Conservation (phyloP, 1,284 basidiomycete species). For the Filobasidium uniguttulatum region DNA sequence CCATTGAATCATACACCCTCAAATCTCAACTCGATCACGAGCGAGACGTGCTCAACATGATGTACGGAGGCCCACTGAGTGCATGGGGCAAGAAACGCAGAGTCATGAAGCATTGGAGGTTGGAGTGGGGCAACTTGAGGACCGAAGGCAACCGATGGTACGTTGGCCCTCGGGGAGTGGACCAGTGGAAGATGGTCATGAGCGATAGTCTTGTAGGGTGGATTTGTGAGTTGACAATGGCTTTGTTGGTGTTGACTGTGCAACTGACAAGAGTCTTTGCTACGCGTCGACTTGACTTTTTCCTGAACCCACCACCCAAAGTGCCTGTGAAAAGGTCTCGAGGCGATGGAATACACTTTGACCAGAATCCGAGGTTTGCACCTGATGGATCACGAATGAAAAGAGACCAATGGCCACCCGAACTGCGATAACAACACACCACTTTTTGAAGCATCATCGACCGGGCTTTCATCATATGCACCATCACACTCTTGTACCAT, state of each 20-base stretch:
- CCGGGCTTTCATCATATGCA: no score
- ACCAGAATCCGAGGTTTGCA: slow-evolving; percentile 30
- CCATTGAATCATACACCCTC: slow-evolving; percentile 28
- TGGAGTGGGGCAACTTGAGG: slow-evolving; percentile 28
- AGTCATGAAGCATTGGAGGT: slow-evolving; percentile 24
- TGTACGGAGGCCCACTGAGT: slow-evolving; percentile 26
- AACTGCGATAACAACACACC: background rate
- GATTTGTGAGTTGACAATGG: slow-evolving; percentile 29
- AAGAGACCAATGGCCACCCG: slow-evolving; percentile 28
- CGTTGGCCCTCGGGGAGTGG: slow-evolving; percentile 19
- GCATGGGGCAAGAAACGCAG: slow-evolving; percentile 14
- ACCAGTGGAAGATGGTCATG: slow-evolving; percentile 32
- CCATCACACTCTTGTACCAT: no score
- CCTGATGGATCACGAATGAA: slow-evolving; percentile 33
- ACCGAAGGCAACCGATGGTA: slow-evolving; percentile 29
- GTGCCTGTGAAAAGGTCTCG: slow-evolving; percentile 31
- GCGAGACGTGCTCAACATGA: slow-evolving; percentile 20
- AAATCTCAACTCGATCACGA: slow-evolving; percentile 28
- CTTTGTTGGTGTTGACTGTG: background rate
- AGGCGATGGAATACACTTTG: slow-evolving; percentile 30
- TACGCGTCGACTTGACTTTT: background rate
- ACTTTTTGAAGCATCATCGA: no score
- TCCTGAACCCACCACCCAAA: slow-evolving; percentile 8
- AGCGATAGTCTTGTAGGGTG: slow-evolving; percentile 25
- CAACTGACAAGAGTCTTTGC: background rate